Percentiles rank a stretch among this genome's conserved stretches.
Evolutionary conservation across 768 basidiomycete species (phyloP).

Genomic region (Mycena vitilis): DNA sequence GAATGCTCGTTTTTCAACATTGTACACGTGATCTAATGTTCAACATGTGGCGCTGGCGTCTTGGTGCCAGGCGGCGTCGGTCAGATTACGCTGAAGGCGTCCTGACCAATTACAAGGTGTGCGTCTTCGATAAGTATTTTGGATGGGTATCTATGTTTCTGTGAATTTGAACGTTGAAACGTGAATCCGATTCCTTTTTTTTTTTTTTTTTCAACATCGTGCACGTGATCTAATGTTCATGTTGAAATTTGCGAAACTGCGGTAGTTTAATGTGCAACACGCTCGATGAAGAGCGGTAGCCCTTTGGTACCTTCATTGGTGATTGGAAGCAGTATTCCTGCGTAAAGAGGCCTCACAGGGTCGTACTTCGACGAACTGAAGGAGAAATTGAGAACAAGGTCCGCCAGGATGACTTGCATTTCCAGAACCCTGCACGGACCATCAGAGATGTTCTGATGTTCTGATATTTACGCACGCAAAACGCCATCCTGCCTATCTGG

Average conservation of each 20-base stretch:
- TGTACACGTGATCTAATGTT: constrained; percentile 19
- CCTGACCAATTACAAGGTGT: too few species aligned
- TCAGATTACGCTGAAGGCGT: too few species aligned
- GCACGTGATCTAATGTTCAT: constrained; percentile 23
- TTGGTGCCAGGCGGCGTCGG: too few species aligned
- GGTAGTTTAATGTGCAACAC: constrained; percentile 1
- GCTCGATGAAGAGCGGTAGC: constrained; percentile 23
- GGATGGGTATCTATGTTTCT: too few species aligned
- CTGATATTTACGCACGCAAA: neutral
- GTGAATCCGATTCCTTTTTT: too few species aligned
- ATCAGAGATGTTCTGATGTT: too few species aligned
- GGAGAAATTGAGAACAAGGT: constrained; percentile 26
- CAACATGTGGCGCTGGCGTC: too few species aligned
- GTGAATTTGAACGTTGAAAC: too few species aligned
- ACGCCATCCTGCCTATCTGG: constrained; percentile 25
- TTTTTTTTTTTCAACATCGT: constrained; percentile 15
- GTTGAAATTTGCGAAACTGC: too few species aligned
- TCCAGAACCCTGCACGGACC: too few species aligned
- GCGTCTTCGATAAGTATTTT: too few species aligned
- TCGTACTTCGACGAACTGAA: constrained; percentile 21
- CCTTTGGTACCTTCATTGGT: constrained; percentile 25
- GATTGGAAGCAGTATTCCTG: constrained; percentile 25
- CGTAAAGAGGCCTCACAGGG: constrained; percentile 23
- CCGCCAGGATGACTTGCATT: constrained; percentile 27
- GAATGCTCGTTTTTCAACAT: constrained; percentile 14